Evolutionary conservation across 2,329 filamentous ascomycete genomes (phyloP).

Genomic region (Paecilomyces fulvus): DNA sequence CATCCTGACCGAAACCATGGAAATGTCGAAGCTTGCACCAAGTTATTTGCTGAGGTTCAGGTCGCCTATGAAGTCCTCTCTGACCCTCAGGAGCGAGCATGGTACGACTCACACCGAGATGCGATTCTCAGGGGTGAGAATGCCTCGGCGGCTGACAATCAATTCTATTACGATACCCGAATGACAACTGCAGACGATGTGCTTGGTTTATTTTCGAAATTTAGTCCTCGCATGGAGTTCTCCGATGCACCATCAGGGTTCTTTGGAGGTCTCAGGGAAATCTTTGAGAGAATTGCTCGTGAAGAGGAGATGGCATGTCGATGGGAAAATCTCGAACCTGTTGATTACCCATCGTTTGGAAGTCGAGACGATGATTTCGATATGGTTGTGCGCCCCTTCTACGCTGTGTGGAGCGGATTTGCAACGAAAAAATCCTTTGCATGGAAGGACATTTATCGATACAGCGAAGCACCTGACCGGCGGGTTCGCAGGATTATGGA

Average conservation of each 20-base stretch:
- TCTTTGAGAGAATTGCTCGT: conserved; percentile 68
- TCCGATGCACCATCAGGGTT: conserved; percentile 75
- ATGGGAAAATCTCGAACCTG: conserved; percentile 52
- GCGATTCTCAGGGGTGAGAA: conserved; percentile 63
- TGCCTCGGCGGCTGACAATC: conserved; percentile 31
- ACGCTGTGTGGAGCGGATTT: conserved; percentile 71
- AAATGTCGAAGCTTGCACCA: conserved; percentile 74
- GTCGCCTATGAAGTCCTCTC: conserved; percentile 93
- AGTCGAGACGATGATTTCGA: conserved; percentile 66
- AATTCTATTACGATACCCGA: conserved; percentile 60
- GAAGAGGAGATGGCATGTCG: conserved; percentile 72
- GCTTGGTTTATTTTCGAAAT: conserved; percentile 66
- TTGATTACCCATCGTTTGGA: conserved; percentile 77
- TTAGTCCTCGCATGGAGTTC: conserved; percentile 70
- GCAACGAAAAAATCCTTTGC: conserved; percentile 76
- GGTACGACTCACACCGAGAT: conserved; percentile 93
- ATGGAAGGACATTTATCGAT: conserved; percentile 79
- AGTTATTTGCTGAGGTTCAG: conserved; percentile 82
- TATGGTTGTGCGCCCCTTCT: conserved; percentile 70
- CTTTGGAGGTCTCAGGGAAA: conserved; percentile 67
- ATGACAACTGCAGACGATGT: conserved; percentile 78
- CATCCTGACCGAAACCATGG: conserved; percentile 92
- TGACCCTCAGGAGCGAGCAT: conserved; percentile 88
- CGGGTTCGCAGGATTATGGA: conserved; percentile 78
- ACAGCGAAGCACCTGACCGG: conserved; percentile 81